Conservation (phyloP, 2,329 filamentous ascomycete species). For the Aspergillus spinulosporus region DNA sequence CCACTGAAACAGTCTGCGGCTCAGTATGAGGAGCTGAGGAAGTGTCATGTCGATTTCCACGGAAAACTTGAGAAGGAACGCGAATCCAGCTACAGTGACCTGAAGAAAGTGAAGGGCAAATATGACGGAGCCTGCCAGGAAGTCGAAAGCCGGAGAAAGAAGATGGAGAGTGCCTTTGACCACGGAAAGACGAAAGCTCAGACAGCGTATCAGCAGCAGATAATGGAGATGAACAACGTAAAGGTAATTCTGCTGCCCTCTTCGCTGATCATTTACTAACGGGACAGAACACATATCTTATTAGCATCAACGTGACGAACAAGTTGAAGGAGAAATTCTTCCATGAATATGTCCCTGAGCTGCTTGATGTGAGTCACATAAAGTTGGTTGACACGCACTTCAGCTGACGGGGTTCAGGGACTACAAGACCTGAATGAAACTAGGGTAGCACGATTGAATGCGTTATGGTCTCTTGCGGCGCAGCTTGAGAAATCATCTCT, state of each 20-base stretch:
- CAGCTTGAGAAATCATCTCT: conserved; percentile 79
- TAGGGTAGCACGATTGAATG: conserved; percentile 78
- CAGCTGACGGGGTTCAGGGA: conserved; percentile 43
- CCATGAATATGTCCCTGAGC: conserved; percentile 90
- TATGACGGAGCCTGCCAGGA: conserved; percentile 94
- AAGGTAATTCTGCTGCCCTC: conserved; percentile 54
- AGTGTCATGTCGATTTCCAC: conserved; percentile 85
- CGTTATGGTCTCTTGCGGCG: conserved; percentile 78
- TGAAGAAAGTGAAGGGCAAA: conserved; percentile 88
- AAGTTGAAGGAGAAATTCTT: conserved; percentile 98
- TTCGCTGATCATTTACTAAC: conserved; percentile 25
- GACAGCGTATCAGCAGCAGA: conserved; percentile 85
- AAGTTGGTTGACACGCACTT: not conserved
- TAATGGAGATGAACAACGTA: conserved; percentile 92
- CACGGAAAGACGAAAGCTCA: conserved; percentile 83
- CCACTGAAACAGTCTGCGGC: conserved; percentile 73
- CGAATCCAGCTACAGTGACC: conserved; percentile 76
- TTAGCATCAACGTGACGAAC: conserved; percentile 94
- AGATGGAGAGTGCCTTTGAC: conserved; percentile 90
- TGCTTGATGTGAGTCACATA: conserved; percentile 69
- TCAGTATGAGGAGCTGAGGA: conserved; percentile 88
- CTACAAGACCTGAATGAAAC: conserved; percentile 93
- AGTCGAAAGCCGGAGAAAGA: conserved; percentile 91
- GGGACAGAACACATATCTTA: conserved; percentile 82
- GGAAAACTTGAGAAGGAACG: conserved; percentile 86